Percentiles rank a stretch among this genome's conserved stretches.
Evolutionary conservation across 441 rosid species (phyloP).

Genomic region (Iberis amara): DNA sequence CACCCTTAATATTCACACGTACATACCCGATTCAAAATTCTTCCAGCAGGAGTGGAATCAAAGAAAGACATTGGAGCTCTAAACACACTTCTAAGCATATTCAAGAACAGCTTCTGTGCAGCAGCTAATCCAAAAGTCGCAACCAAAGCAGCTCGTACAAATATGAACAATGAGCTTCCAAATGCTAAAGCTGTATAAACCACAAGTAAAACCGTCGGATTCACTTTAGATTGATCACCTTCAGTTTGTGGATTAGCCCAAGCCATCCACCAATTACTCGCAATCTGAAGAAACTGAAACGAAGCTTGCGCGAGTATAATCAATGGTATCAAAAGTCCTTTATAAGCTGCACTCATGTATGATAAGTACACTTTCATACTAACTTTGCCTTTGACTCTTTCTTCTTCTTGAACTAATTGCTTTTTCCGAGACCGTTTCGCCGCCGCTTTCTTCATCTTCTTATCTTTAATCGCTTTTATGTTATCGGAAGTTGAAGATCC

Average conservation of each 20-base stretch:
- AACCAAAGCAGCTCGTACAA: constrained; percentile 94
- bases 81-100: constrained; percentile 92
- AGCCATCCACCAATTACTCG: constrained; percentile 99
- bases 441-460: constrained; percentile 80
- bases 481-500: constrained; percentile 58
- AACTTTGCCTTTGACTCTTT: constrained; percentile 92
- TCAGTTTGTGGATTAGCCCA: constrained; percentile 99
- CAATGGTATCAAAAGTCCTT: constrained; percentile 81
- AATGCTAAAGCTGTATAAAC: constrained; percentile 96
- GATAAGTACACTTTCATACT: constrained; percentile 96
- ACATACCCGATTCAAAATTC: constrained; percentile 92
- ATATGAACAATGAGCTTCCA: constrained; percentile 95
- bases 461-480: constrained; percentile 71
- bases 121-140: constrained; percentile 98
- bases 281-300: constrained; percentile 97
- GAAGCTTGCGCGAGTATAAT: constrained; percentile 82
- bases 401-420: constrained; percentile 98
- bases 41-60: constrained; percentile 98
- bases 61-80: constrained; percentile 98
- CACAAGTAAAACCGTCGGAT: constrained; percentile 72
- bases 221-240: constrained; percentile 83
- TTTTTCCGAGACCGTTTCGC: constrained; percentile 75
- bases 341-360: constrained; percentile 97
- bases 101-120: constrained; percentile 86
- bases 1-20: no score